These are phyloP conservation scores for Dissophora ornata DNA, from an alignment of 192 early-diverging fungal genomes.

Conservation along the genomic window DNA sequence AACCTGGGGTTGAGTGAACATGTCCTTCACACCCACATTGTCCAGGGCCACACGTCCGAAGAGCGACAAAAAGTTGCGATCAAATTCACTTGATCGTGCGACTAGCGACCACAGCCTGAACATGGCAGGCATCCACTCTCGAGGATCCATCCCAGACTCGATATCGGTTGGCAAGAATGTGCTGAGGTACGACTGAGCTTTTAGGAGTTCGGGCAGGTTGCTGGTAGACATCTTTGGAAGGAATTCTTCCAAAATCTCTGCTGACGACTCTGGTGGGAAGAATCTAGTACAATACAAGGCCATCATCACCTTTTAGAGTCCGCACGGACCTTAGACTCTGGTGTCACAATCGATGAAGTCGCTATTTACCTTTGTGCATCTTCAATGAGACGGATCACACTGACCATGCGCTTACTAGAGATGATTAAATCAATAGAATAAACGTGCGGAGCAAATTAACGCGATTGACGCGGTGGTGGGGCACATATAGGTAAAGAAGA, in stretches of 20 bases:
- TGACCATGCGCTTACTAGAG: constrained; percentile 61
- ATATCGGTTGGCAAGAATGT: constrained; percentile 76
- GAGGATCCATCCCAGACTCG: constrained; percentile 52
- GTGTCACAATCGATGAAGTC: too few species aligned
- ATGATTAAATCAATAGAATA: constrained; percentile 1
- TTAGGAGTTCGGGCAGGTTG: constrained; percentile 68
- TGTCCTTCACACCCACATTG: constrained; percentile 56
- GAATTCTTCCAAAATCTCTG: constrained; percentile 82
- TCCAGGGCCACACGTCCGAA: constrained; percentile 74
- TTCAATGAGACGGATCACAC: constrained; percentile 61
- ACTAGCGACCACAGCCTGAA: constrained; percentile 87
- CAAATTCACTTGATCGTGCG: constrained; percentile 67
- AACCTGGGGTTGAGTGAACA: constrained; percentile 72
- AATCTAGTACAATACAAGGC: constrained; percentile 56
- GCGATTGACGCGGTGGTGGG: neutral
- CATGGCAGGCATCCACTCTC: constrained; percentile 81
- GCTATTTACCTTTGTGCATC: constrained; percentile 58
- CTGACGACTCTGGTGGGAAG: constrained; percentile 72
- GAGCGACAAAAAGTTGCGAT: constrained; percentile 77
- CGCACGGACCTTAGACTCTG: too few species aligned
- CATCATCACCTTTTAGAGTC: too few species aligned
- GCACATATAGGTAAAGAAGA: constrained; percentile 4
- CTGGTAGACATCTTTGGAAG: constrained; percentile 80
- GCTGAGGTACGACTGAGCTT: constrained; percentile 67
- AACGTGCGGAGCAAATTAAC: constrained; percentile 32